Evolutionary conservation across 1,139 yeast genomes (phyloP), one percentile per base, ranked within the genome.

Genomic region (Zygosaccharomyces sapae): DNA sequence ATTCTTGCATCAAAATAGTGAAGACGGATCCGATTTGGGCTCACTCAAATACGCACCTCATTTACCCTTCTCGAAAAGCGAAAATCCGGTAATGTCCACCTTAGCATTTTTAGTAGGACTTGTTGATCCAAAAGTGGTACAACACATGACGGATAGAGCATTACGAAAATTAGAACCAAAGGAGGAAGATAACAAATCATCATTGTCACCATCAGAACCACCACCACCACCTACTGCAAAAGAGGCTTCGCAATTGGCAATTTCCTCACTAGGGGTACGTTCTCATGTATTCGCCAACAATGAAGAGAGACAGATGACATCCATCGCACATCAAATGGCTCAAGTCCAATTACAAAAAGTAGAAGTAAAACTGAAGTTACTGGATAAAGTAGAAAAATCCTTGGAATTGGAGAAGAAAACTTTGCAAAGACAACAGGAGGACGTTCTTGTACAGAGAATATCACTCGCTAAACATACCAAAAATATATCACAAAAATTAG

Each of bases 71-170:
- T 81, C 88, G 43, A 79, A 88, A 38, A 80, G 83, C 24, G 97
- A 92, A 58, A 92, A 92, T 65, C 98, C 99, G 1, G 90, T 92
- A 3, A 77, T 92, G 71, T 84, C 95, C 33, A 92, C 95, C 33
- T 77, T 92, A 53, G 83, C 96, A 4, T 92, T 90, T 66, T 73
- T 94, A 69, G 83, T 94, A 0, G 83, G 89, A 39, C 69, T 90
- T 48, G 95, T 90, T 16, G 96, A 90, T 61, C 83, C 92, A n/a
- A 83, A 81, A 39, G 81, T 83, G 34, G 95, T 92, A 1, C 85
- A 81, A 48, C 88, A 89, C 9, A 95, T 96, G 9, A 87, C 95
- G 13, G 70, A 64, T 42, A 70, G 81, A 43, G 88, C 92, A 74
- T 80, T 12, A 73, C 76, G 51, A 76, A 76, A 41, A 12, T 38